phyloP scores from a whole-genome alignment of 345 rosid species.

The Nephelium lappaceum region DNA sequence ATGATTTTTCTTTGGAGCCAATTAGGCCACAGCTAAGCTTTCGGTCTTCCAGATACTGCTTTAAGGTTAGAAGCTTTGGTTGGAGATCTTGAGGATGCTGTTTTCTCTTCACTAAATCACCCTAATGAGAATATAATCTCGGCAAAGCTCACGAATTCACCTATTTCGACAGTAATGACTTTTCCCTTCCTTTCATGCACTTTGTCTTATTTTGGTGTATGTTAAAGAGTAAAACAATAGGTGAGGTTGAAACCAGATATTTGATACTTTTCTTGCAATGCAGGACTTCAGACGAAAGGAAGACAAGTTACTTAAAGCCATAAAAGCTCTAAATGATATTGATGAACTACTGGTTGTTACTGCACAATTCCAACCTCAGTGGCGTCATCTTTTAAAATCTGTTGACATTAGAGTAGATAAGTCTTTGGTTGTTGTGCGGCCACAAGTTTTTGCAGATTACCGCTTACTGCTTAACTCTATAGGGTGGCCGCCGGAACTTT shows the following conservation, averaged over 20 bases:
- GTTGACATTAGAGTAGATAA: constrained; percentile 74
- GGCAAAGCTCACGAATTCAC: constrained; percentile 33
- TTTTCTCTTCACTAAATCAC: constrained; percentile 39
- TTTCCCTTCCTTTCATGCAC: constrained; percentile 9
- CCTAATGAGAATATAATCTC: constrained; percentile 42
- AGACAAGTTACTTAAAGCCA: constrained; percentile 48
- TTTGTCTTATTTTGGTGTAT: constrained; percentile 13
- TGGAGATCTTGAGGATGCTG: constrained; percentile 87
- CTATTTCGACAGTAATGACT: constrained; percentile 32
- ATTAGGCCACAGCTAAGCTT: constrained; percentile 7
- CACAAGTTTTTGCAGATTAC: constrained; percentile 66
- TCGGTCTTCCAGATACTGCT: constrained; percentile 50
- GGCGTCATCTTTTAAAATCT: constrained; percentile 59
- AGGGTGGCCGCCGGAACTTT: constrained; percentile 84
- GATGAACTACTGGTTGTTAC: constrained; percentile 51
- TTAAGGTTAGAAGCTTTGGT: constrained; percentile 70
- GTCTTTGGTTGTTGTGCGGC: constrained; percentile 57
- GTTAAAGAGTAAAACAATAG: background rate
- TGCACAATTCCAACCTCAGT: constrained; percentile 47
- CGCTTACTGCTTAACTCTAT: constrained; percentile 73
- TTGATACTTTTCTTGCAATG: constrained; percentile 24
- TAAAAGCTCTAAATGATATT: constrained; percentile 52
- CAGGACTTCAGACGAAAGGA: constrained; percentile 59
- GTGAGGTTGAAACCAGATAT: background rate
- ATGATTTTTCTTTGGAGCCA: background rate